A percentile compares a stretch with the other conserved stretches of the same genome.
Conservation (phyloP, 2,329 filamentous ascomycete genomes). For the Tolypocladium nubicola region DNA sequence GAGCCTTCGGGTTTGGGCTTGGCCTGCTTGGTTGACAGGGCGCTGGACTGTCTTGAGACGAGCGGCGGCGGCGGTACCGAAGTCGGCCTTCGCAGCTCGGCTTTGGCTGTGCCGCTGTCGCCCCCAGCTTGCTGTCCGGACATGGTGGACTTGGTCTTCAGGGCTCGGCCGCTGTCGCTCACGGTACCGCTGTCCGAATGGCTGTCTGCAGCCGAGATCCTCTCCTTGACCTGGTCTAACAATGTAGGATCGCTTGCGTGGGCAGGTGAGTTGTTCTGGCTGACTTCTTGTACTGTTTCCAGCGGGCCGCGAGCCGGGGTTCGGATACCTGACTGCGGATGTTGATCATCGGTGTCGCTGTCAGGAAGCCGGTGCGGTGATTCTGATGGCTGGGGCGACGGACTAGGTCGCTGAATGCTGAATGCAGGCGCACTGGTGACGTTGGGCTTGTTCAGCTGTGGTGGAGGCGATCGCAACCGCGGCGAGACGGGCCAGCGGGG, state of each 20-base stretch:
- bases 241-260: constrained; percentile 30
- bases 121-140: constrained; percentile 49
- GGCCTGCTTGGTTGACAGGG: constrained; percentile 51
- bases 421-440: constrained; percentile 34
- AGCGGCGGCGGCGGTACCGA: constrained; percentile 41
- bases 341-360: constrained; percentile 41
- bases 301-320: constrained; percentile 55
- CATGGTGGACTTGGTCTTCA: constrained; percentile 36
- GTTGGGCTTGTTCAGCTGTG: constrained; percentile 37
- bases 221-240: constrained; percentile 41
- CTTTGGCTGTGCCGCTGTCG: constrained; percentile 48
- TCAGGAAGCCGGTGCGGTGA: constrained; percentile 30
- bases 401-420: constrained; percentile 40
- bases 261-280: constrained; percentile 61
- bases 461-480: constrained; percentile 66
- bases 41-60: constrained; percentile 55
- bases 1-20: constrained; percentile 71
- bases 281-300: constrained; percentile 88
- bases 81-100: constrained; percentile 30
- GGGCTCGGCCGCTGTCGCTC: constrained; percentile 26
- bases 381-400: constrained; percentile 32
- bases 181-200: constrained; percentile 28
- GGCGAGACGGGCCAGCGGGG: constrained; percentile 71
- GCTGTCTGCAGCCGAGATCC: constrained; percentile 28
- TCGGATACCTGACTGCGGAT: constrained; percentile 39